These are phyloP conservation scores for Suillus discolor DNA, from an alignment of 768 basidiomycete species.

Conservation along the genomic window DNA sequence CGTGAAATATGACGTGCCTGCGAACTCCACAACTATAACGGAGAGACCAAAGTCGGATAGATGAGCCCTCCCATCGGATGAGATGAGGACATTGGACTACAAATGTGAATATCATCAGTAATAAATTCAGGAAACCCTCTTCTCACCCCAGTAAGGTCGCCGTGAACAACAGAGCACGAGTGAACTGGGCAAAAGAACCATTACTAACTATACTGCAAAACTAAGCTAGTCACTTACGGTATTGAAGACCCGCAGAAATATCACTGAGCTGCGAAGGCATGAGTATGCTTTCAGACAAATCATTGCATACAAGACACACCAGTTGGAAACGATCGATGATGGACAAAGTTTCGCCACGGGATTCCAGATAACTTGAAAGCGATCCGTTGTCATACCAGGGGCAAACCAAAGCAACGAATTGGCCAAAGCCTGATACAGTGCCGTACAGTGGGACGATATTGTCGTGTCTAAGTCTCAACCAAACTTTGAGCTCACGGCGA, in stretches of 20 bases:
- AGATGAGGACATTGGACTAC: constrained; percentile 47
- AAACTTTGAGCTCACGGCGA: constrained; percentile 27
- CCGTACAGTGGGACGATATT: constrained; percentile 28
- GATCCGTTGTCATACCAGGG: constrained; percentile 28
- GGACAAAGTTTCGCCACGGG: constrained; percentile 7
- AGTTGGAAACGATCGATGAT: constrained; percentile 18
- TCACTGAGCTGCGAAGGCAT: constrained; percentile 24
- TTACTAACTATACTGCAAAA: neutral
- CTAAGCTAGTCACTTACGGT: constrained; percentile 17
- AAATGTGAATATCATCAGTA: neutral
- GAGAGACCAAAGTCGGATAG: constrained; percentile 48
- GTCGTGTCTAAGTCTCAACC: constrained; percentile 24
- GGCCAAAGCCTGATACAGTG: constrained; percentile 25
- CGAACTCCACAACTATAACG: constrained; percentile 14
- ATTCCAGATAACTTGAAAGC: constrained; percentile 24
- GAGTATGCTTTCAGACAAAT: neutral
- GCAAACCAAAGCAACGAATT: constrained; percentile 29
- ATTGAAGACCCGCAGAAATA: constrained; percentile 29
- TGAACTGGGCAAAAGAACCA: constrained; percentile 14
- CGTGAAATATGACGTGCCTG: constrained; percentile 14
- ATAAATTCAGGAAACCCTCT: neutral
- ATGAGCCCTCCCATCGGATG: constrained; percentile 35
- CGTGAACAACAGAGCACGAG: constrained; percentile 21
- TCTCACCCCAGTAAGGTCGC: constrained; percentile 22
- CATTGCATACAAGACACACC: constrained; percentile 10